Evolutionary conservation across 129 eudicot genomes (phyloP).

Genomic region (Pittosporum tobira): DNA sequence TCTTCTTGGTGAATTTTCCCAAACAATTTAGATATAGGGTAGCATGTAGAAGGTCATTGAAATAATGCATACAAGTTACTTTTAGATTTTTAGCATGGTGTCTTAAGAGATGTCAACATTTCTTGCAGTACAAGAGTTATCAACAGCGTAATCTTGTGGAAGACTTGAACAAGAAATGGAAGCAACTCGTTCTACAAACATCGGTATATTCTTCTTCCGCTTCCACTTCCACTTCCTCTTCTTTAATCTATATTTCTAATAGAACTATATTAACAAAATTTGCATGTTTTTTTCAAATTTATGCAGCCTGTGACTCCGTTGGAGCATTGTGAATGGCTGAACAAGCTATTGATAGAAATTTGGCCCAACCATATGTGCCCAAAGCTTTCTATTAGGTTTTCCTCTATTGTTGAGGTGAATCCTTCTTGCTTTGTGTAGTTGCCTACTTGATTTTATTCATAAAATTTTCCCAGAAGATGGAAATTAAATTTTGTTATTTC

Average conservation of each 20-base stretch:
- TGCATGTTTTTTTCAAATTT: slow-evolving; percentile 5
- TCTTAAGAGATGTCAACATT: slow-evolving; percentile 14
- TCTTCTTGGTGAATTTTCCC: no score
- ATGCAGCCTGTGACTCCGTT: slow-evolving; percentile 76
- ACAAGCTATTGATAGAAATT: slow-evolving; percentile 75
- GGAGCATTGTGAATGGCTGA: slow-evolving; percentile 98
- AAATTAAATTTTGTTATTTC: neutral
- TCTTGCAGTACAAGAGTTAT: slow-evolving; percentile 64
- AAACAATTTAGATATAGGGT: no score
- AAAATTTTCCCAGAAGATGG: neutral
- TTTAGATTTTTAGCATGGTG: neutral
- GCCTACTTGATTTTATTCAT: neutral
- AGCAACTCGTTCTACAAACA: slow-evolving; percentile 54
- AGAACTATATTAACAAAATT: neutral
- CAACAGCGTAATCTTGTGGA: slow-evolving; percentile 58
- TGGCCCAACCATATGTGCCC: slow-evolving; percentile 81
- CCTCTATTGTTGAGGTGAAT: slow-evolving; percentile 79
- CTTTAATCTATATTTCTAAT: slow-evolving; percentile 1
- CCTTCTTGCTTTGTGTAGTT: slow-evolving; percentile 6
- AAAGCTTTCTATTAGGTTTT: slow-evolving; percentile 64
- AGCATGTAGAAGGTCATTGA: no score
- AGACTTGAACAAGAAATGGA: slow-evolving; percentile 90
- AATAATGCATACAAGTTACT: neutral
- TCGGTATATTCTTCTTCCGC: slow-evolving; percentile 34
- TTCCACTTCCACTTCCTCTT: neutral